Percentiles rank a stretch among this genome's conserved stretches.
Conservation (phyloP, 1,284 basidiomycete genomes). For the Xanthoconium separans region DNA sequence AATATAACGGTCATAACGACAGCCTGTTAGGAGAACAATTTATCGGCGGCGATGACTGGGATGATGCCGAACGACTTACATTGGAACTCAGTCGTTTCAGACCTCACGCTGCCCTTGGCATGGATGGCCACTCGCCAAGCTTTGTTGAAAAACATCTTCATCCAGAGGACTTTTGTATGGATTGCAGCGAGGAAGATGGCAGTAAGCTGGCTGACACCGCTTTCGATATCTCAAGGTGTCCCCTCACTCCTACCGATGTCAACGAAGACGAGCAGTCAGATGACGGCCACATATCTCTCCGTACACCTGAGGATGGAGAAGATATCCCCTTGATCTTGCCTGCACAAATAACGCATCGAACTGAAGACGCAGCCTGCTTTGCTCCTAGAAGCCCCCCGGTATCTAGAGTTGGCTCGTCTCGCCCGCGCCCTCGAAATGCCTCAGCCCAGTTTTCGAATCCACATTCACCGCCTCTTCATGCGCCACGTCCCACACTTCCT, state of each 20-base stretch:
- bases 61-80: constrained; percentile 24
- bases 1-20: constrained; percentile 25
- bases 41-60: constrained; percentile 21
- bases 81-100: constrained; percentile 19
- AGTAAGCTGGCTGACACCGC: constrained; percentile 8
- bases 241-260: constrained; percentile 27
- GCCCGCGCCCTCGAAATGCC: constrained; percentile 25
- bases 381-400: constrained; percentile 10
- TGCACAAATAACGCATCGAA: background rate
- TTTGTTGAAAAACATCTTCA: constrained; percentile 5
- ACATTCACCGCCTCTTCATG: background rate
- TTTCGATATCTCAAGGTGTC: constrained; percentile 25
- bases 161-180: constrained; percentile 11
- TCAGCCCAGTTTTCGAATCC: constrained; percentile 4
- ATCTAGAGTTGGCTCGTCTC: constrained; percentile 24
- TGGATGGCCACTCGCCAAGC: background rate
- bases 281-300: constrained; percentile 24
- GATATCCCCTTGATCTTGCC: constrained; percentile 11
- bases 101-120: background rate
- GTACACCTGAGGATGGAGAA: constrained; percentile 29
- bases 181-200: constrained; percentile 2
- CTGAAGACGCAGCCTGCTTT: background rate
- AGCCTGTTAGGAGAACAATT: constrained; percentile 29
- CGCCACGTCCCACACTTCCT: background rate
- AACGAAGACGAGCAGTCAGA: constrained; percentile 31